These are phyloP conservation scores for Populus simonii DNA, from an alignment of 345 rosid genomes.

Conservation along the genomic window DNA sequence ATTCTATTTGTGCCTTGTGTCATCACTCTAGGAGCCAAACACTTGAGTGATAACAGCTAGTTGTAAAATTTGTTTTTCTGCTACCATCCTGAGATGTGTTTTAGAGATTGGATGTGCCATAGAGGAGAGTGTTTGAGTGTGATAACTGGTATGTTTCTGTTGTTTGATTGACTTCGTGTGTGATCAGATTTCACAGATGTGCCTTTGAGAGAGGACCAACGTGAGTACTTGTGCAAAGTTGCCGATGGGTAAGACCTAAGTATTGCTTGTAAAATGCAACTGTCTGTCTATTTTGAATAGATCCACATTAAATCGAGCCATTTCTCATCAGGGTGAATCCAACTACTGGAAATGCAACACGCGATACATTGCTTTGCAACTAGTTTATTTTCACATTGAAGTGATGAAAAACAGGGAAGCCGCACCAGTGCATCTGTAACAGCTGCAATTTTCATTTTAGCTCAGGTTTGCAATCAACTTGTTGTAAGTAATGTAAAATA, in stretches of 20 bases:
- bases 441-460: constrained; percentile 17
- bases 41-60: not conserved
- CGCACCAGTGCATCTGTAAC: constrained; percentile 2
- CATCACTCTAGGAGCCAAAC: not conserved
- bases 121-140: not conserved
- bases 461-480: constrained; percentile 13
- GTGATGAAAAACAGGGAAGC: constrained; percentile 3
- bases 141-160: not conserved
- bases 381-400: constrained; percentile 27
- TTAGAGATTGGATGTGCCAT: not conserved
- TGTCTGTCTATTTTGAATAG: not conserved
- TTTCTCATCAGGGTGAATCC: constrained; percentile 55
- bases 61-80: not conserved
- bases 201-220: constrained; percentile 85
- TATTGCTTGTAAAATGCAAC: not conserved
- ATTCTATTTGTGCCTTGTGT: not conserved
- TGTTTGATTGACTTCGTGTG: constrained; percentile 5
- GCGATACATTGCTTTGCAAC: constrained; percentile 77
- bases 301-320: not conserved
- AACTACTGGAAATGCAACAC: constrained; percentile 73
- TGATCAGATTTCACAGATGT: constrained; percentile 88
- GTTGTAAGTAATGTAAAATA: not conserved
- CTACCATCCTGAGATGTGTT: not conserved
- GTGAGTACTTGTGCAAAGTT: constrained; percentile 74
- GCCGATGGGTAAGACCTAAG: constrained; percentile 68